Percentiles rank a stretch among this genome's conserved stretches.
phyloP scores from a whole-genome alignment of 441 rosid genomes.

The Biscutella auriculata region DNA sequence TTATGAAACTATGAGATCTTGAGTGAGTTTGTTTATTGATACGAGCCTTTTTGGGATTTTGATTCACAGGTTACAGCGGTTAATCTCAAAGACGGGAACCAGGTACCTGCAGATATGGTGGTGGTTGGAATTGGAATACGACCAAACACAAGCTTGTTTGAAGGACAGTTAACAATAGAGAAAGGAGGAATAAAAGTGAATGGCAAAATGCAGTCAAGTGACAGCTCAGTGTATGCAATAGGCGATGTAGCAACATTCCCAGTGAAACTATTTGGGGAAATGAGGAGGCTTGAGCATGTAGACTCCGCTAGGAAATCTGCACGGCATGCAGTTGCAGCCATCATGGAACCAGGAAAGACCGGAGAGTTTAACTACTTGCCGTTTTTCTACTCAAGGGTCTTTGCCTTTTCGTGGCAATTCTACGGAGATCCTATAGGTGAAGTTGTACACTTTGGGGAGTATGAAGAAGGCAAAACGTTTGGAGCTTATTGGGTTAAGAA shows the following conservation, averaged over 20 bases:
- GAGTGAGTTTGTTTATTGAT: background rate
- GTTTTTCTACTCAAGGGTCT: conserved; percentile 85
- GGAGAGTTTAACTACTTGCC: conserved; percentile 75
- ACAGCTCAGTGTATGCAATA: conserved; percentile 73
- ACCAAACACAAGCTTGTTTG: conserved; percentile 82
- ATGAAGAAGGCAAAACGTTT: conserved; percentile 38
- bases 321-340: conserved; percentile 58
- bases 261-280: conserved; percentile 64
- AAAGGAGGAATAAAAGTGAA: conserved; percentile 92
- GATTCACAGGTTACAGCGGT: conserved; percentile 66
- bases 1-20: background rate
- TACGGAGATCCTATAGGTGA: conserved; percentile 80
- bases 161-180: conserved; percentile 76
- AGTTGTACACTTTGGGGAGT: conserved; percentile 83
- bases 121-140: conserved; percentile 91
- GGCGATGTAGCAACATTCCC: conserved; percentile 94
- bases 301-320: conserved; percentile 83
- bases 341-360: conserved; percentile 57
- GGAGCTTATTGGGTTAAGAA: conserved; percentile 88
- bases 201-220: conserved; percentile 69
- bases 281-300: conserved; percentile 95
- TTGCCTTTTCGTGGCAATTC: conserved; percentile 80
- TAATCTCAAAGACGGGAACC: conserved; percentile 69
- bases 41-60: background rate
- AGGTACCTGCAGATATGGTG: conserved; percentile 66